Conservation (phyloP, 306 rosid species). For the Corylus americana region DNA sequence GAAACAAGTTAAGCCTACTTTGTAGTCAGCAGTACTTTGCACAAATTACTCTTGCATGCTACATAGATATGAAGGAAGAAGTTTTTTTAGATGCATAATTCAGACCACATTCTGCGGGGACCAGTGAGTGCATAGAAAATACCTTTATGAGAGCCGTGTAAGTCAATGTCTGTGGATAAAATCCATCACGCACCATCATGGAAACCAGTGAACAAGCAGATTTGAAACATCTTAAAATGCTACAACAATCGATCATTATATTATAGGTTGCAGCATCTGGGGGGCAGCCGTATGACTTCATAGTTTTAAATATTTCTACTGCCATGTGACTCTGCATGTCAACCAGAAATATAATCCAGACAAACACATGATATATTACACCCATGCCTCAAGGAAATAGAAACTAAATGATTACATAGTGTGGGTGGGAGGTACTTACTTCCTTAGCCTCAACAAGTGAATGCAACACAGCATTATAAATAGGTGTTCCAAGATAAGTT, state of each 20-base stretch:
- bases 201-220: slow-evolving; percentile 69
- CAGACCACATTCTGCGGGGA: background rate
- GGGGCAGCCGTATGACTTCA: slow-evolving; percentile 60
- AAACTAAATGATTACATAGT: slow-evolving; percentile 34
- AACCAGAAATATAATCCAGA: slow-evolving; percentile 37
- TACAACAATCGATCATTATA: slow-evolving; percentile 77
- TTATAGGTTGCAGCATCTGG: slow-evolving; percentile 59
- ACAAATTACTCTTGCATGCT: slow-evolving; percentile 13
- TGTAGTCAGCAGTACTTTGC: background rate
- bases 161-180: slow-evolving; percentile 48
- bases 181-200: slow-evolving; percentile 76
- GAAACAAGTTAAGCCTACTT: background rate
- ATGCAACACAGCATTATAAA: slow-evolving; percentile 63
- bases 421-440: slow-evolving; percentile 45
- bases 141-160: slow-evolving; percentile 74
- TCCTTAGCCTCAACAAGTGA: slow-evolving; percentile 64
- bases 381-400: slow-evolving; percentile 23
- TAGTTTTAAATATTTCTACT: slow-evolving; percentile 58
- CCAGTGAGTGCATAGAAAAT: slow-evolving; percentile 21
- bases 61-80: slow-evolving; percentile 24
- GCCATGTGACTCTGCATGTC: slow-evolving; percentile 64
- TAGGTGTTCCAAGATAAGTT: slow-evolving; percentile 46
- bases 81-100: slow-evolving; percentile 1
- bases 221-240: slow-evolving; percentile 51
- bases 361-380: slow-evolving; percentile 20